phyloP scores from a whole-genome alignment of 1,284 basidiomycete species.

The Psilocybe mexicana region DNA sequence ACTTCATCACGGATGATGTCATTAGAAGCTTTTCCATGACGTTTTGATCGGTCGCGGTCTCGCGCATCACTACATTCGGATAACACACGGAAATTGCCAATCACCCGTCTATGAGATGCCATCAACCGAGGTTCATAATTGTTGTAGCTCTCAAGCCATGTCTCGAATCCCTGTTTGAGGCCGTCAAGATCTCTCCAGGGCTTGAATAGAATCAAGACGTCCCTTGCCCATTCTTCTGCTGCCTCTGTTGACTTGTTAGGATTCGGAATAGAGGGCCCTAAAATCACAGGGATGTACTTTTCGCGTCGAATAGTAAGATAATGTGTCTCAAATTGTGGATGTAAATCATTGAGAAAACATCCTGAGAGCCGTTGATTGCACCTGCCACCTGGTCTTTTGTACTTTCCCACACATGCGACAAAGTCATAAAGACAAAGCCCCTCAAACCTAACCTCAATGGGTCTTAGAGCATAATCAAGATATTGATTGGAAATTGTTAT shows the following conservation, averaged over 20 bases:
- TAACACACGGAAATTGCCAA: neutral
- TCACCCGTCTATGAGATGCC: neutral
- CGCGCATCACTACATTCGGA: neutral
- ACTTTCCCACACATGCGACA: neutral
- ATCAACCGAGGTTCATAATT: neutral
- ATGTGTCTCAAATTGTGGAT: slow-evolving; percentile 11
- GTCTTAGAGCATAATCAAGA: slow-evolving; percentile 2
- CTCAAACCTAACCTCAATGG: neutral
- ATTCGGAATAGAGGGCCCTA: neutral
- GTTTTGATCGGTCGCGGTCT: neutral
- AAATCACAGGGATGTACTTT: slow-evolving; percentile 7
- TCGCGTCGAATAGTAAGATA: neutral
- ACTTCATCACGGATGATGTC: neutral
- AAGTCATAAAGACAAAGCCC: slow-evolving; percentile 8
- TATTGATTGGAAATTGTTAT: slow-evolving; percentile 1
- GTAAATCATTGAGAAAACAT: neutral
- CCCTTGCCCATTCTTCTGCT: neutral
- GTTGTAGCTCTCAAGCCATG: neutral
- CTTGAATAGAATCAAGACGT: slow-evolving; percentile 1
- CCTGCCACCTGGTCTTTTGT: neutral
- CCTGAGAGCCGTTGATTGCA: neutral
- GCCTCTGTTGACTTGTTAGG: neutral
- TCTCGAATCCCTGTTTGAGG: neutral
- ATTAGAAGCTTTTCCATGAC: neutral
- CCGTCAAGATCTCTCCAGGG: neutral